Base-by-base conservation (phyloP, 768 basidiomycete species). In the Boletus edulis region DNA sequence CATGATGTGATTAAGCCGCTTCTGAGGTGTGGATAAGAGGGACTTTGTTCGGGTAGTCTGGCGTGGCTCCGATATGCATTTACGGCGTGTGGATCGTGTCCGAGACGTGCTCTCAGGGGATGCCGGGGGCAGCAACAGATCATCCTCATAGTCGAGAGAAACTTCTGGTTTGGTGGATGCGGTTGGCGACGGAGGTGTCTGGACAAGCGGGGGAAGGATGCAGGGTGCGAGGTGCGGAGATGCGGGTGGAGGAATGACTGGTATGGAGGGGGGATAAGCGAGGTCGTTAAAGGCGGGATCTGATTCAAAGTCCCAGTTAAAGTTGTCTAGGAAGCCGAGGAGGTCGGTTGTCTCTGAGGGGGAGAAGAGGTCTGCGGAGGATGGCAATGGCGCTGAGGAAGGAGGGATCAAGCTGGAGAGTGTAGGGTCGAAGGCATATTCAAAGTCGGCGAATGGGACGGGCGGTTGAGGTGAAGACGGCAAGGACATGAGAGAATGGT, bases 1-100 rank as follows among this genome's bases (percentile, higher is more conserved):
- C 82, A 92, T 86, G 77, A 96, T 94, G 75, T 96, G 92, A 68
- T 94, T 94, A 15, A 91, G 81, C 13, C 92, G 82, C 65, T 94
- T 93, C 72, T 95, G 91, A 0, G 91, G 91, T 5, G 84, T 85
- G 7, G 91, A 88, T 24, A 94, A 78, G 18, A 91, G 80, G 0
- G 85, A 78, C 60, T 89, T 91, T 20, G 78, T 49, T 55, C 78
- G 76, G 43, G 75, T 62, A 22, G 63, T 40, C 54, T 72, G 69
- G 35, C 54, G 63, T 7, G 65, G 45, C 3, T 63, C 53, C 17
- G 72, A 57, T 52, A 60, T 42, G 44, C 52, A 54, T 39, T 71
- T 72, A 6, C 67, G 69, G 15, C 54, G 61, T 12, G 48, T 45
- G 4, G 68, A 52, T 17, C 63, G 53, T 7, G 60, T 46, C 4